phyloP scores from a whole-genome alignment of 1,139 yeast genomes.

The Taiozyma sp. region DNA sequence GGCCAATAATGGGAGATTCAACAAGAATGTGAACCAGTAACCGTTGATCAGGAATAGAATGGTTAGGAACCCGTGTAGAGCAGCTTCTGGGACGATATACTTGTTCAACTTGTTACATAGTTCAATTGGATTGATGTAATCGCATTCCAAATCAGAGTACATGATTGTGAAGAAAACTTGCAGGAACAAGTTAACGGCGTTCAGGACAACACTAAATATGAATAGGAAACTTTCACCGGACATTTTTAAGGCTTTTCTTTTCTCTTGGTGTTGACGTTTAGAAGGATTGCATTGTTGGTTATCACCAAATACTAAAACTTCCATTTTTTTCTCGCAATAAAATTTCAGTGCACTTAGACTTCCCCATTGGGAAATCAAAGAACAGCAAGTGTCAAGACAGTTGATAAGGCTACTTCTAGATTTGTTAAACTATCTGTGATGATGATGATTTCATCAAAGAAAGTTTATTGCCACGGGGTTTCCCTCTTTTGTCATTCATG shows the following conservation, averaged over 20 bases:
- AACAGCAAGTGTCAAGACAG: not conserved
- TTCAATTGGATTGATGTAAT: constrained; percentile 95
- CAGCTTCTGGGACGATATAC: constrained; percentile 89
- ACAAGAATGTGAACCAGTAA: constrained; percentile 84
- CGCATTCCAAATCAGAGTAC: constrained; percentile 92
- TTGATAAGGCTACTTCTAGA: too few species aligned
- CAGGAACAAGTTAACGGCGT: constrained; percentile 80
- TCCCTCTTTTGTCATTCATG: too few species aligned
- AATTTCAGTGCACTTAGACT: not conserved
- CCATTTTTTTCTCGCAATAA: not conserved
- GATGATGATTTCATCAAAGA: too few species aligned
- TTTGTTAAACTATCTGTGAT: too few species aligned
- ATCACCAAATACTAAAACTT: too few species aligned
- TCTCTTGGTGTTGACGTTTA: too few species aligned
- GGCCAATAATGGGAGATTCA: constrained; percentile 83
- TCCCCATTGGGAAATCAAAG: not conserved
- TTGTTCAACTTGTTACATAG: constrained; percentile 89
- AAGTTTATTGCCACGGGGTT: too few species aligned
- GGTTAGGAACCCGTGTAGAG: constrained; percentile 70
- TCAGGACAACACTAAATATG: constrained; percentile 77
- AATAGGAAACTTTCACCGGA: constrained; percentile 39
- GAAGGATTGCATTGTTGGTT: too few species aligned
- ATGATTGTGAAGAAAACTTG: constrained; percentile 92
- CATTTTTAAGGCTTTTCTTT: not conserved
- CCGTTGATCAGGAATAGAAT: constrained; percentile 77